Evolutionary conservation across 108 stramenopile genomes (phyloP).

Genomic region (Cyclotella atomus): DNA sequence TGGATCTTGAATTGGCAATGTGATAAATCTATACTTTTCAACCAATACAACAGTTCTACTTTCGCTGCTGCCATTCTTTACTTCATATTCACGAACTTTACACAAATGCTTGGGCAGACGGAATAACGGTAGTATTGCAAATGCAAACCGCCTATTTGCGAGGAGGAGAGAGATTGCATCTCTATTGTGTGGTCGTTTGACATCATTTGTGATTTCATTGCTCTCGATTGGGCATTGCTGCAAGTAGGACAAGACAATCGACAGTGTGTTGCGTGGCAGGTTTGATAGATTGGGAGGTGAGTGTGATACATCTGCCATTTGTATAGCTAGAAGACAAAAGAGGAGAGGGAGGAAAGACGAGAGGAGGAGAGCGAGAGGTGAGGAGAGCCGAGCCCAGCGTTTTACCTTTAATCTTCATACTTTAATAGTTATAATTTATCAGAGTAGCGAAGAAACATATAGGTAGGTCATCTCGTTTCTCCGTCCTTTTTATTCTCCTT

Average conservation of each 20-base stretch:
- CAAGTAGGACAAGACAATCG: slow-evolving; percentile 74
- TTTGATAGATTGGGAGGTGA: slow-evolving; percentile 32
- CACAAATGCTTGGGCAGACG: slow-evolving; percentile 37
- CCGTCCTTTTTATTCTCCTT: too few species aligned
- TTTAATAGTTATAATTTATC: too few species aligned
- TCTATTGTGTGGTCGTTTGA: slow-evolving; percentile 30
- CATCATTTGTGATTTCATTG: background rate
- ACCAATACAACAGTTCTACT: background rate
- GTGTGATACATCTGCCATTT: too few species aligned
- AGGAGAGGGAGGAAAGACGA: too few species aligned
- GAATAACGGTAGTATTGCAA: slow-evolving; percentile 63
- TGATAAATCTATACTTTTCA: slow-evolving; percentile 59
- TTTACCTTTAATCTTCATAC: too few species aligned
- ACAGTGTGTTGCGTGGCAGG: slow-evolving; percentile 62
- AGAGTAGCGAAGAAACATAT: too few species aligned
- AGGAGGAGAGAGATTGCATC: slow-evolving; percentile 72
- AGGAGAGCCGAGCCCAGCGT: too few species aligned
- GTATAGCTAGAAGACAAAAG: too few species aligned
- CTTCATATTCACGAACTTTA: slow-evolving; percentile 14
- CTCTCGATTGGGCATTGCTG: slow-evolving; percentile 11
- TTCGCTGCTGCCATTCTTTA: slow-evolving; percentile 15
- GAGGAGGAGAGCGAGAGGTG: too few species aligned
- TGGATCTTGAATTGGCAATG: slow-evolving; percentile 75
- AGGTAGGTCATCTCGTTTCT: too few species aligned
- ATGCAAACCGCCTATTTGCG: slow-evolving; percentile 54